phyloP scores from a whole-genome alignment of 2,329 filamentous ascomycete genomes.

The Scopulariopsis brevicaulis region DNA sequence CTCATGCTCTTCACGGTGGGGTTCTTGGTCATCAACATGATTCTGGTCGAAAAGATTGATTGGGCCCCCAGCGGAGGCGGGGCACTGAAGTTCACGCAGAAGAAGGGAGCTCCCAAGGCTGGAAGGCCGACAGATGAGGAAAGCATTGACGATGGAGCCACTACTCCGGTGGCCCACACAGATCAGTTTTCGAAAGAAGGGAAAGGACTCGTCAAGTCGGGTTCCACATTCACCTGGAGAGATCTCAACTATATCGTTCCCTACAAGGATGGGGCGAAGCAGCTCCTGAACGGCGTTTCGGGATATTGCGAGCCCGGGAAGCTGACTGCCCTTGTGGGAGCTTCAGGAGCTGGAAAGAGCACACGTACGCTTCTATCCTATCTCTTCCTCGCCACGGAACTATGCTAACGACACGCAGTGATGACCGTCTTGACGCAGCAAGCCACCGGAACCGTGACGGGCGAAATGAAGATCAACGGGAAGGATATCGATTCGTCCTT shows the following conservation, averaged over 20 bases:
- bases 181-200: neutral
- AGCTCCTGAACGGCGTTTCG: slow-evolving; percentile 3
- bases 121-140: neutral
- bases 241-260: slow-evolving; percentile 4
- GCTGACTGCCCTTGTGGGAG: neutral
- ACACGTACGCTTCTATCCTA: neutral
- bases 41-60: slow-evolving; percentile 6
- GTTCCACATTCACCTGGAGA: slow-evolving; percentile 14
- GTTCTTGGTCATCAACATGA: slow-evolving; percentile 5
- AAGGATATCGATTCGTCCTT: neutral
- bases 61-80: slow-evolving; percentile 1
- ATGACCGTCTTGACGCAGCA: slow-evolving; percentile 6
- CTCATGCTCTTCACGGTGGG: slow-evolving; percentile 3
- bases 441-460: neutral
- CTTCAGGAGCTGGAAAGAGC: neutral
- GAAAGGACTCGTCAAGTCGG: neutral
- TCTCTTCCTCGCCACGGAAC: neutral
- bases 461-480: neutral
- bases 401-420: neutral
- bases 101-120: slow-evolving; percentile 30
- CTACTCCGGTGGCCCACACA: no score
- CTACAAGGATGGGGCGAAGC: slow-evolving; percentile 2
- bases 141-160: neutral
- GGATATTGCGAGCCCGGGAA: slow-evolving; percentile 3
- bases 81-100: slow-evolving; percentile 7